A percentile compares a stretch with the other conserved stretches of the same genome.
phyloP scores from a whole-genome alignment of 2,329 filamentous ascomycete genomes.

The Aspergillus bombycis region DNA sequence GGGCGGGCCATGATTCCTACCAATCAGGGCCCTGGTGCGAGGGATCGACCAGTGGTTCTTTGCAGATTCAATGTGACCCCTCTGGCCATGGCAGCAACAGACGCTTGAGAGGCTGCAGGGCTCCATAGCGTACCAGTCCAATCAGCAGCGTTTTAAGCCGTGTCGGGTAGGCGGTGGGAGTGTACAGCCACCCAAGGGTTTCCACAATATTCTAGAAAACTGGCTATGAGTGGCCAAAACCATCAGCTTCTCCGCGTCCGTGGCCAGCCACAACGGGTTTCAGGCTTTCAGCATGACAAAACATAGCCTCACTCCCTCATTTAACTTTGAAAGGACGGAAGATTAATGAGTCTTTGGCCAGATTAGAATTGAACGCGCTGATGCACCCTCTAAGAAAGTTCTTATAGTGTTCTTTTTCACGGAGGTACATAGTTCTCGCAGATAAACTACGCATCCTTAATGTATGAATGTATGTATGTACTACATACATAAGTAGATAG shows the following conservation, averaged over 20 bases:
- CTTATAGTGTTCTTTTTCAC: background rate
- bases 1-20: background rate
- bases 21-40: background rate
- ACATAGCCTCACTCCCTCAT: slow-evolving; percentile 18
- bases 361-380: background rate
- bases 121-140: background rate
- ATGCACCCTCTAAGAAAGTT: background rate
- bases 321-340: background rate
- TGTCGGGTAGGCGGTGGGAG: slow-evolving; percentile 9
- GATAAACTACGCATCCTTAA: background rate
- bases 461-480: background rate
- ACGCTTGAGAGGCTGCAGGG: background rate
- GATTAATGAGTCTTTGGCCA: background rate
- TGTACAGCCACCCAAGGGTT: slow-evolving; percentile 10
- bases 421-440: background rate
- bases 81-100: background rate
- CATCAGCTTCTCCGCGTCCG: background rate
- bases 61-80: background rate
- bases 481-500: background rate
- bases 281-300: slow-evolving; percentile 8
- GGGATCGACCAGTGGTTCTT: background rate
- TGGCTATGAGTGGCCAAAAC: slow-evolving; percentile 1
- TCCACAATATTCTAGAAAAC: slow-evolving; percentile 12
- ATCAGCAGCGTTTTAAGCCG: background rate
- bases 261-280: slow-evolving; percentile 18